Evolutionary conservation across 352 stramenopile genomes (phyloP).

Genomic region (Pythium phragmiticola): DNA sequence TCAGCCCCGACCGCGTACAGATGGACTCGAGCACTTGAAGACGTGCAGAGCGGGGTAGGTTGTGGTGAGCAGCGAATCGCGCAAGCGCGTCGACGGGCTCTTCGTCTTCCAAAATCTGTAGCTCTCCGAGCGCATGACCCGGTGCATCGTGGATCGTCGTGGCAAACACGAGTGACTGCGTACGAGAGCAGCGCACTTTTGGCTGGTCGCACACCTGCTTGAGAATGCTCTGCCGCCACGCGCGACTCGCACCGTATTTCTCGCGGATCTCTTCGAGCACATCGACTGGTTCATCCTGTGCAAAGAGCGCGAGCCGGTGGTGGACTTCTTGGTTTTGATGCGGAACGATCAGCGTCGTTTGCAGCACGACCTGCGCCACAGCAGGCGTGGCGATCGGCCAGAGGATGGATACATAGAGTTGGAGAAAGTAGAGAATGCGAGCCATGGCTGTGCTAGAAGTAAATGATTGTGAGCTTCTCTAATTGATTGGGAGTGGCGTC

Average conservation of each 20-base stretch:
- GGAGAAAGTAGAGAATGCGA: not conserved
- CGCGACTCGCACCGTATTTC: slow-evolving; percentile 11
- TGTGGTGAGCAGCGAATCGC: slow-evolving; percentile 37
- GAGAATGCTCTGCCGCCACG: slow-evolving; percentile 22
- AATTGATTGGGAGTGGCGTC: slow-evolving; percentile 8
- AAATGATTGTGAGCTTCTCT: not conserved
- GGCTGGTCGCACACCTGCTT: slow-evolving; percentile 19
- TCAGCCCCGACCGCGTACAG: slow-evolving; percentile 34
- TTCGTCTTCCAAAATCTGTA: slow-evolving; percentile 52
- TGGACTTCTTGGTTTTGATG: not conserved
- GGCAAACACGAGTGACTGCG: slow-evolving; percentile 40
- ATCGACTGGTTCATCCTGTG: slow-evolving; percentile 28
- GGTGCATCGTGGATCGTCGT: slow-evolving; percentile 34
- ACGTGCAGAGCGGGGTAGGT: slow-evolving; percentile 30
- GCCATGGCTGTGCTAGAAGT: not conserved
- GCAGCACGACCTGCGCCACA: slow-evolving; percentile 21
- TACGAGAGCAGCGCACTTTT: slow-evolving; percentile 42
- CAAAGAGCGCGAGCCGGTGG: slow-evolving; percentile 24
- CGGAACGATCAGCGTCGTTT: slow-evolving; percentile 20
- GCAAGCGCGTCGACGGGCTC: slow-evolving; percentile 52
- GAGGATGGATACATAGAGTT: not conserved
- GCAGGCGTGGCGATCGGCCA: not conserved
- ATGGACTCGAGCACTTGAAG: slow-evolving; percentile 42
- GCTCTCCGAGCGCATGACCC: slow-evolving; percentile 32
- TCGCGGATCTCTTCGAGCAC: slow-evolving; percentile 25